Conservation (phyloP, 1,284 basidiomycete species). For the Meira miltonrushii region DNA sequence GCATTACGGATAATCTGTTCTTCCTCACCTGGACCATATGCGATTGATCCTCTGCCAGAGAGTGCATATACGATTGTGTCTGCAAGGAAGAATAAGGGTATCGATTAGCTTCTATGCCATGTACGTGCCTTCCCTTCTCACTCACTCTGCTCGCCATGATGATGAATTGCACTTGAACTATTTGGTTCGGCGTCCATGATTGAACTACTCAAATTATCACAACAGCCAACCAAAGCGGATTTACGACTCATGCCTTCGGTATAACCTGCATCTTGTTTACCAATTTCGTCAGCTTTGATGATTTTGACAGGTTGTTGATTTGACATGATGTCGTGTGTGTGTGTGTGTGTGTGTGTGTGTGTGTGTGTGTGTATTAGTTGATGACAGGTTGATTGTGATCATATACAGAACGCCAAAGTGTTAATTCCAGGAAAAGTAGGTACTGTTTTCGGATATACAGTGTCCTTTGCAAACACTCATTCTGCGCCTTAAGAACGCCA, state of each 20-base stretch:
- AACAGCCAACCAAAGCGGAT: slow-evolving; percentile 10
- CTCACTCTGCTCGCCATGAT: slow-evolving; percentile 12
- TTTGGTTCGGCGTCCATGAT: slow-evolving; percentile 13
- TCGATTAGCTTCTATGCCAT: not conserved
- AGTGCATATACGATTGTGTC: slow-evolving; percentile 15
- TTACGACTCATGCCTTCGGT: slow-evolving; percentile 14
- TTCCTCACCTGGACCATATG: slow-evolving; percentile 10
- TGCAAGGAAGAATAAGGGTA: not conserved
- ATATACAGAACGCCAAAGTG: too few relatives aligned
- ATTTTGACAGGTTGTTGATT: slow-evolving; percentile 2
- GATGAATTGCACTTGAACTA: slow-evolving; percentile 14
- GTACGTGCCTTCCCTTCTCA: not conserved
- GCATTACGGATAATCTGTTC: not conserved
- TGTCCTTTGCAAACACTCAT: too few relatives aligned
- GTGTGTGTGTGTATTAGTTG: too few relatives aligned
- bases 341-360: too few relatives aligned
- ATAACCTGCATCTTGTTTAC: slow-evolving; percentile 12
- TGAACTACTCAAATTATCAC: not conserved
- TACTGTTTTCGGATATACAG: too few relatives aligned
- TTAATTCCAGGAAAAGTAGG: too few relatives aligned
- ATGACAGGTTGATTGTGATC: too few relatives aligned
- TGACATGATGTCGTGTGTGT: too few relatives aligned
- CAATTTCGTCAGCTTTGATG: slow-evolving; percentile 7
- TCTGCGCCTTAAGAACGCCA: too few relatives aligned
- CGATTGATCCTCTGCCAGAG: slow-evolving; percentile 5